Conservation (phyloP, 768 basidiomycete species). For the Podaxis sp. region DNA sequence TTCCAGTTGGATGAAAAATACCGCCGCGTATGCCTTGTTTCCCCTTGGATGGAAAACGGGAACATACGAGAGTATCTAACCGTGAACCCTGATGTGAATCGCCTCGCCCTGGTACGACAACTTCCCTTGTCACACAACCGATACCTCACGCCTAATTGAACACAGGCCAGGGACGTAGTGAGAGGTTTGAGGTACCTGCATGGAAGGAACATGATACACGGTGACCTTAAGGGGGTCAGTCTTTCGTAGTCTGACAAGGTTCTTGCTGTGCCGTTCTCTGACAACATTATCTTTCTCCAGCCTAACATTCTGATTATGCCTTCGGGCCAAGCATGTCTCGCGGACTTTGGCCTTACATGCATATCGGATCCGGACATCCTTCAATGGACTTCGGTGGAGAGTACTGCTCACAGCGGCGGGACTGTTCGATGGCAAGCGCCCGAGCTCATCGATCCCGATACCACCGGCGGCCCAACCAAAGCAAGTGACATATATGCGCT, state of each 20-base stretch:
- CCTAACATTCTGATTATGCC: conserved; percentile 46
- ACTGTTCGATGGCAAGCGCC: conserved; percentile 37
- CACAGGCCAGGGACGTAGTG: conserved; percentile 30
- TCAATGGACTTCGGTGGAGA: conserved; percentile 20
- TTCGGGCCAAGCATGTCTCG: conserved; percentile 41
- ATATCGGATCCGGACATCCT: conserved; percentile 23
- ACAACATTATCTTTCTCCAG: conserved; percentile 22
- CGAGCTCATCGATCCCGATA: conserved; percentile 31
- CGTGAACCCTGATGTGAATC: conserved; percentile 17
- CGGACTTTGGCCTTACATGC: conserved; percentile 48
- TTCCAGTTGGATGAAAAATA: conserved; percentile 23
- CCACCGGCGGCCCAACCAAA: conserved; percentile 14
- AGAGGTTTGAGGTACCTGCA: conserved; percentile 33
- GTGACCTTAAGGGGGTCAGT: conserved; percentile 35
- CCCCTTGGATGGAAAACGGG: conserved; percentile 38
- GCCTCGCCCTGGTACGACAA: conserved; percentile 16
- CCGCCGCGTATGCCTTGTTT: conserved; percentile 30
- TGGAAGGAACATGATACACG: conserved; percentile 35
- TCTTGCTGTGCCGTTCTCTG: no score
- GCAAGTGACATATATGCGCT: conserved; percentile 41
- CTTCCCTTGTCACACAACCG: not conserved
- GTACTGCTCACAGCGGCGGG: conserved; percentile 22
- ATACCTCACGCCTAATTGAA: not conserved
- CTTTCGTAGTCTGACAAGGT: no score
- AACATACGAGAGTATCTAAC: conserved; percentile 27